These are phyloP conservation scores for Apiospora marii DNA, from an alignment of 2,329 filamentous ascomycete species.

Conservation along the genomic window DNA sequence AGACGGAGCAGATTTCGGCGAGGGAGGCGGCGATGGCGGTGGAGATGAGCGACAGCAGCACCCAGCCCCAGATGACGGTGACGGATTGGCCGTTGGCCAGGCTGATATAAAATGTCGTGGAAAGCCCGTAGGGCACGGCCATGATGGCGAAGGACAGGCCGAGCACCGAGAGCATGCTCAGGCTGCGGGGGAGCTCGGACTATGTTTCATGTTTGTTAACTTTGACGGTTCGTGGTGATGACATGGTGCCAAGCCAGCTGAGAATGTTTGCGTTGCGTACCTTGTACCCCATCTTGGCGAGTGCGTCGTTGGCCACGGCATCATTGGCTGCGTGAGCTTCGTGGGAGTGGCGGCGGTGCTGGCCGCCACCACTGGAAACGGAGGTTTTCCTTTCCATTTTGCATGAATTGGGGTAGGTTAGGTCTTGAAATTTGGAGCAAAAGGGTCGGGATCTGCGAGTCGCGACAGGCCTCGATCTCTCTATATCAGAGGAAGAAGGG, in stretches of 20 bases:
- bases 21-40: constrained; percentile 70
- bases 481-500: neutral
- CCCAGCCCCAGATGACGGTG: constrained; percentile 75
- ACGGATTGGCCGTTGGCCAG: constrained; percentile 74
- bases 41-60: constrained; percentile 70
- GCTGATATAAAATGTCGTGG: constrained; percentile 73
- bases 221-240: neutral
- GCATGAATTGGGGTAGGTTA: constrained; percentile 9
- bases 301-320: constrained; percentile 60
- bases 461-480: neutral
- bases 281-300: constrained; percentile 73
- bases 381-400: constrained; percentile 22
- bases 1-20: constrained; percentile 74
- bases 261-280: neutral
- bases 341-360: constrained; percentile 6
- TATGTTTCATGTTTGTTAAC: neutral
- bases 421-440: neutral
- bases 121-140: constrained; percentile 74
- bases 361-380: constrained; percentile 6
- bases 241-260: neutral
- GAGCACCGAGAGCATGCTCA: constrained; percentile 73
- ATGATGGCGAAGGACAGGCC: constrained; percentile 77
- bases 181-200: constrained; percentile 69
- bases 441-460: constrained; percentile 1
- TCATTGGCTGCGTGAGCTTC: constrained; percentile 30